Evolutionary conservation across 2,329 filamentous ascomycete species (phyloP).

Genomic region (Stenocarpella maydis): DNA sequence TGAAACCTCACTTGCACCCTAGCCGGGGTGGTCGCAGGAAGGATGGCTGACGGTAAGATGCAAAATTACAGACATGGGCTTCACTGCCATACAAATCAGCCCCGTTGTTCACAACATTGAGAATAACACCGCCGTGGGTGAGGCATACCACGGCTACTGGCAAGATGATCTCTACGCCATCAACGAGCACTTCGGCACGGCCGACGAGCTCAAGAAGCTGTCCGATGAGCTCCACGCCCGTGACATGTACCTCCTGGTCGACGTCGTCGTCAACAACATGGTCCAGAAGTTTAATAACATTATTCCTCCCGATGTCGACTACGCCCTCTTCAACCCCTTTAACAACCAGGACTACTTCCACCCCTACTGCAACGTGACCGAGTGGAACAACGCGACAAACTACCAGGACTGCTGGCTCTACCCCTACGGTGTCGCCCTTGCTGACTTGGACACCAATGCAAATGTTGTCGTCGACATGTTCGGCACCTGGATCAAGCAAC

Average conservation of each 20-base stretch:
- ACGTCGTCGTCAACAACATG: slow-evolving; percentile 64
- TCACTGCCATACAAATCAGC: slow-evolving; percentile 66
- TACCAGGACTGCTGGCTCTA: slow-evolving; percentile 60
- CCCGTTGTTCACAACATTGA: slow-evolving; percentile 58
- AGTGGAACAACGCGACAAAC: slow-evolving; percentile 61
- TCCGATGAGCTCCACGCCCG: slow-evolving; percentile 50
- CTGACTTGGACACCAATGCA: slow-evolving; percentile 68
- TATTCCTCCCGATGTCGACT: slow-evolving; percentile 52
- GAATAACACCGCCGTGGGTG: slow-evolving; percentile 43
- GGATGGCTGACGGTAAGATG: slow-evolving; percentile 5
- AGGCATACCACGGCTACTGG: slow-evolving; percentile 65
- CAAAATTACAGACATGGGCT: slow-evolving; percentile 55
- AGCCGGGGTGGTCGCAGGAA: slow-evolving; percentile 4
- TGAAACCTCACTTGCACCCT: neutral
- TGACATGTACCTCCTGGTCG: slow-evolving; percentile 56
- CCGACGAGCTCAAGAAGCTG: slow-evolving; percentile 65
- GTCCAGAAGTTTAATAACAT: slow-evolving; percentile 50
- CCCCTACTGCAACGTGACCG: slow-evolving; percentile 60
- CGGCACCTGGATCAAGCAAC: slow-evolving; percentile 64
- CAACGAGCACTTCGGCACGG: slow-evolving; percentile 67
- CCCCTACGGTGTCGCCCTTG: slow-evolving; percentile 63
- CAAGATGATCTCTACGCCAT: slow-evolving; percentile 58
- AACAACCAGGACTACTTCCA: slow-evolving; percentile 68
- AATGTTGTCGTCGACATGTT: slow-evolving; percentile 57
- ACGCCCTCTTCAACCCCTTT: slow-evolving; percentile 51